Percentiles rank a stretch among this genome's conserved stretches.
phyloP scores from a whole-genome alignment of 495 filamentous ascomycete genomes.

The Aspergillus saccharolyticus region DNA sequence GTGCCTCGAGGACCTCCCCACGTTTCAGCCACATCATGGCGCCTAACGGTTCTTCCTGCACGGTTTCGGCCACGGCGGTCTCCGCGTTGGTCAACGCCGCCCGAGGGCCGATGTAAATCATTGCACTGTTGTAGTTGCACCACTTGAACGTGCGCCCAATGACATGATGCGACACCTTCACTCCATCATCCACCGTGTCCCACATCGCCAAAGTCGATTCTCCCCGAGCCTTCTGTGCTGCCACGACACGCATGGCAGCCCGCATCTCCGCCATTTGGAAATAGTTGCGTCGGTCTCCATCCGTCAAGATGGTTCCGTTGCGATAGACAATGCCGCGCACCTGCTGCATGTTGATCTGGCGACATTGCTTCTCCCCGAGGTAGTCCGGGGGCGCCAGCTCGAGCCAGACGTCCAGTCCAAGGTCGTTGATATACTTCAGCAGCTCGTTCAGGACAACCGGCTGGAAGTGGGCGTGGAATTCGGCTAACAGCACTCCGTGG shows the following conservation, averaged over 20 bases:
- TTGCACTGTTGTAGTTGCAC: slow-evolving; percentile 18
- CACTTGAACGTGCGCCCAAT: slow-evolving; percentile 15
- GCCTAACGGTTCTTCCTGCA: slow-evolving; percentile 12
- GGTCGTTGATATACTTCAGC: slow-evolving; percentile 9
- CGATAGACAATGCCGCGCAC: slow-evolving; percentile 16
- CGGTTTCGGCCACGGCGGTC: slow-evolving; percentile 1
- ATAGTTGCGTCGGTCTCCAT: slow-evolving; percentile 17
- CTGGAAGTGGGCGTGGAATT: slow-evolving; percentile 10
- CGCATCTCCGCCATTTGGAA: slow-evolving; percentile 18
- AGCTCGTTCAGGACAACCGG: slow-evolving; percentile 14
- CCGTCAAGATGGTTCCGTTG: slow-evolving; percentile 15
- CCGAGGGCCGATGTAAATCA: slow-evolving; percentile 13
- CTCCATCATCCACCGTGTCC: slow-evolving; percentile 12
- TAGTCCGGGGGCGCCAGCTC: slow-evolving; percentile 11
- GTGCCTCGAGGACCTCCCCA: slow-evolving; percentile 7
- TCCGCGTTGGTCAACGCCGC: slow-evolving; percentile 9
- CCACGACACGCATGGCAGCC: slow-evolving; percentile 14
- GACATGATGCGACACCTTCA: slow-evolving; percentile 11
- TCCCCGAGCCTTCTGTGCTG: slow-evolving; percentile 15
- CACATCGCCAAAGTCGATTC: slow-evolving; percentile 16
- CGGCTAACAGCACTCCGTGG: slow-evolving; percentile 10
- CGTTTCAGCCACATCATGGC: slow-evolving; percentile 18
- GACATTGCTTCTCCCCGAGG: slow-evolving; percentile 7
- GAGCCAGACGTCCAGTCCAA: slow-evolving; percentile 16
- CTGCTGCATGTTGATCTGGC: slow-evolving; percentile 15